Base-by-base conservation (phyloP, 768 basidiomycete species). In the Amanita inopinata region DNA sequence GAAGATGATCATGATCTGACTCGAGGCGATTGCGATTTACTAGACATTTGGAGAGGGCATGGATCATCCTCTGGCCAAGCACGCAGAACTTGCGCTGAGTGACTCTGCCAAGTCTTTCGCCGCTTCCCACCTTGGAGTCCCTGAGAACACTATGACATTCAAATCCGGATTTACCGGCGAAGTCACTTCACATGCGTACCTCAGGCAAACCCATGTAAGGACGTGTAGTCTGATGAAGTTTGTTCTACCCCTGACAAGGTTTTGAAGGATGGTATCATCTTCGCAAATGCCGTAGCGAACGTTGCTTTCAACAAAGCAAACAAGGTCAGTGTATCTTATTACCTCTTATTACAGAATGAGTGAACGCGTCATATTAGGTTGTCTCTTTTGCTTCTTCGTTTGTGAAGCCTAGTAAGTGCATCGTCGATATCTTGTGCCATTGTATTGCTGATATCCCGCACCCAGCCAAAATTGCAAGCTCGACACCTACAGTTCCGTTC, bases 401-500 rank as follows among this genome's bases (percentile, higher is more conserved):
- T n/a, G n/a, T n/a, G n/a, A n/a, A n/a, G n/a, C n/a, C n/a, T n/a
- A n/a, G n/a, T n/a, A n/a, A n/a, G n/a, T n/a, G n/a, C n/a, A n/a
- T n/a, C n/a, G n/a, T n/a, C n/a, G n/a, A n/a, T n/a, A n/a, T n/a
- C n/a, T n/a, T n/a, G n/a, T n/a, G n/a, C n/a, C n/a, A n/a, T n/a
- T n/a, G n/a, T n/a, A n/a, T n/a, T n/a, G n/a, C n/a, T n/a, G n/a
- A n/a, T n/a, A n/a, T n/a, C n/a, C n/a, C n/a, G n/a, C n/a, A n/a
- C n/a, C n/a, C n/a, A n/a, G n/a, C n/a, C n/a, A n/a, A n/a, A n/a
- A n/a, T n/a, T n/a, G n/a, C n/a, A n/a, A n/a, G n/a, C n/a, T n/a
- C n/a, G n/a, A n/a, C n/a, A 57, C 65, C 66, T 3, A 44, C 61
- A 8, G n/a, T 71, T 33, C 48, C 61, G 8, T 27, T 64, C 9